Evolutionary conservation across 106 monocot species (phyloP), one percentile per base, ranked within the genome.

Genomic region (Dendrobium nobile): DNA sequence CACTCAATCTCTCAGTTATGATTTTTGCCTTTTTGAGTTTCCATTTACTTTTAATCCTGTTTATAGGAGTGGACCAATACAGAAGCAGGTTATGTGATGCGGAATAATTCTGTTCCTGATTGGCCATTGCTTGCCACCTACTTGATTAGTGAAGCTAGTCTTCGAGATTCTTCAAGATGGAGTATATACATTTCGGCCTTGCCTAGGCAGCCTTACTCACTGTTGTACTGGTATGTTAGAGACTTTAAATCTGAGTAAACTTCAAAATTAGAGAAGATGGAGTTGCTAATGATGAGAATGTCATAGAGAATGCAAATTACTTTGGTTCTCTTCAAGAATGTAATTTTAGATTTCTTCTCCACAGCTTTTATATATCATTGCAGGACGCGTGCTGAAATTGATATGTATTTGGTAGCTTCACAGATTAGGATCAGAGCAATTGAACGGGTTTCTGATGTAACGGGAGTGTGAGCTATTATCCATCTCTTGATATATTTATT

Each of bases 141-240:
- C 80, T 78, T 97, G 48, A 97, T 97, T 58, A 97, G 96, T 85
- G 96, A 97, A 92, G 94, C 96, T 54, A 94, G 92, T 85, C 80
- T 84, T n/a, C 82, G 78, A 81, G 81, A 77, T 47, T 82, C 88
- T 79, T 97, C 96, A 75, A 88, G 84, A 84, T 97, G 96, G 96
- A 89, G 79, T 73, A 94, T 77, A 82, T 97, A 97, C 67, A 97
- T 97, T 47, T 88, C 94, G 61, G 96, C 96, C 22, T 88, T 97
- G 85, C 94, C 96, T 72, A 84, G 94, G 37, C 94, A 97, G 75
- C 96, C 96, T 54, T 97, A 92, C 81, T 97, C 96, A 70, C 96
- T 97, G 80, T 82, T 97, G 72, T 97, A 94, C 79, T 97, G 96
- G 96, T 96, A 87, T 44, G 80, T 68, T 51, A 64, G 42, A 54